Evolutionary conservation across 805 yeast species (phyloP), one percentile per base, ranked within the genome.

Genomic region (Ogataea haglerorum): DNA sequence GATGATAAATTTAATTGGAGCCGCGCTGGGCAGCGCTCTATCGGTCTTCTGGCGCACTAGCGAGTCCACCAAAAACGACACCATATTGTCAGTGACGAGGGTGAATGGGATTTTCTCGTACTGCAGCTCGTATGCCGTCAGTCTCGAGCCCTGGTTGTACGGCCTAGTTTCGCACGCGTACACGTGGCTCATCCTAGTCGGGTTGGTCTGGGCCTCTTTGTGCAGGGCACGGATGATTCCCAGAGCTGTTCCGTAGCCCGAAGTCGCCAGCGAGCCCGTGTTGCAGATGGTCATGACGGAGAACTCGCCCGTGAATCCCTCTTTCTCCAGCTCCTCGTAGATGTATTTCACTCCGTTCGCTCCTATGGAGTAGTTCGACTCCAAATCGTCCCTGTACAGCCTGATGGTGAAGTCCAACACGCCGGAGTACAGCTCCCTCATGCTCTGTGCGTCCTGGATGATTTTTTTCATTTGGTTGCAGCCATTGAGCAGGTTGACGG

Each of bases 181-280:
- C 1, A 82, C 93, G 36, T 80, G 88, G 8, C 76, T 70, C 48
- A 91, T 64, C 56, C 70, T 72, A 0, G 66, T 51, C 1, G 61
- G 48, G 5, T 50, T 45, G 15, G 48, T 54, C 35, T 62, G 50
- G 1, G 77, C 60, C 46, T 69, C 63, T 38, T 59, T 56, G 73
- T 73, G 75, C 46, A 85, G 68, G 0, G 95, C 78, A 50, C 98
- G 76, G 28, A 91, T 79, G 17, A 93, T 86, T 10, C 99, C 98
- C 22, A 91, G 70, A 0, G 98, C 98, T 5, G 99, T 91, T 22
- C 99, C 99, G 59, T 89, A 91, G 2, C 98, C 98, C 4, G 98
- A 87, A 1, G 99, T 91, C 1, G 99, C 99, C 44, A 91, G 69
- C 0, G 97, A 87, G 0, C 99, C 99, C 1, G 99, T 91, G 64